A percentile compares a stretch with the other conserved stretches of the same genome.
These are phyloP conservation scores for Cyberlindnera xylosilytica DNA, from an alignment of 805 yeast genomes.

Conservation along the genomic window DNA sequence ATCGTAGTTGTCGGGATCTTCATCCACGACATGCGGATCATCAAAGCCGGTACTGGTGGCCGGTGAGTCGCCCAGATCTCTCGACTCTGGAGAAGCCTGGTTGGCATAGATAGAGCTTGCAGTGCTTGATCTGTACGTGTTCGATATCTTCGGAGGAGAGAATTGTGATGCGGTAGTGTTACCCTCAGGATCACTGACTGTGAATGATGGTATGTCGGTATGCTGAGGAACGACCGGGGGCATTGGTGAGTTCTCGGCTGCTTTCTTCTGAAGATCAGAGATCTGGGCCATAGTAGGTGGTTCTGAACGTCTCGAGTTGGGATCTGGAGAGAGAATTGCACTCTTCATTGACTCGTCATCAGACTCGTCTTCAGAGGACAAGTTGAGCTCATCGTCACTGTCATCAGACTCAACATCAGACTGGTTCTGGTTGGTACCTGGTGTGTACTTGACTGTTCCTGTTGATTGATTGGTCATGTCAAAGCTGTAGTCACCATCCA, in stretches of 20 bases:
- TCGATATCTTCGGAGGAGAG: constrained; percentile 4
- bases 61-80: background rate
- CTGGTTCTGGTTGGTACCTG: background rate
- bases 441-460: constrained; percentile 7
- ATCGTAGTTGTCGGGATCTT: background rate
- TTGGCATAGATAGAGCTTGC: constrained; percentile 14
- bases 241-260: background rate
- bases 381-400: constrained; percentile 15
- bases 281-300: constrained; percentile 1
- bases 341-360: constrained; percentile 21
- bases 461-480: background rate
- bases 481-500: background rate
- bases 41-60: background rate
- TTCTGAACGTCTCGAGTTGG: constrained; percentile 4
- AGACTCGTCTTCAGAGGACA: constrained; percentile 13
- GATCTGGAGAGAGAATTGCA: constrained; percentile 15
- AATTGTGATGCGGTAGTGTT: constrained; percentile 2
- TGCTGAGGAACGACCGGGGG: constrained; percentile 6
- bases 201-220: constrained; percentile 8
- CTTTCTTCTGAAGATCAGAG: background rate
- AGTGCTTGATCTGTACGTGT: constrained; percentile 5
- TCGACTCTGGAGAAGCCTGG: constrained; percentile 9
- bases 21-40: background rate
- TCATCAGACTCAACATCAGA: constrained; percentile 2
- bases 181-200: constrained; percentile 13